These are phyloP conservation scores for Calocera cornea DNA, from an alignment of 768 basidiomycete genomes.

Conservation along the genomic window DNA sequence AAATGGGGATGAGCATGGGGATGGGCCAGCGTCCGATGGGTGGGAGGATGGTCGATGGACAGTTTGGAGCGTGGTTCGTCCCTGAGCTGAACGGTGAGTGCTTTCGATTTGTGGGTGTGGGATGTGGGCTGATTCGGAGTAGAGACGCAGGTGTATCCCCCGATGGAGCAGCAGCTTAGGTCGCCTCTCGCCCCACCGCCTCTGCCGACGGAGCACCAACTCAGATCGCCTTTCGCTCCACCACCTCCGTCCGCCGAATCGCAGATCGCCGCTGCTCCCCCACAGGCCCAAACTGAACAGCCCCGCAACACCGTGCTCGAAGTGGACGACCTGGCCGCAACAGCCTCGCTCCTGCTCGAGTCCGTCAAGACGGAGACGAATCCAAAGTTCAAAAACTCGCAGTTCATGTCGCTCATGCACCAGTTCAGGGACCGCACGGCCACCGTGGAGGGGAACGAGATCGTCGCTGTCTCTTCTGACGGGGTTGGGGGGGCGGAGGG, in stretches of 20 bases:
- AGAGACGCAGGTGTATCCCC: not conserved
- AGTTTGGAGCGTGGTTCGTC: not conserved
- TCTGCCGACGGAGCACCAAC: too few relatives aligned
- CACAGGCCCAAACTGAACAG: conserved; percentile 1
- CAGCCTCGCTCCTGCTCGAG: conserved; percentile 65
- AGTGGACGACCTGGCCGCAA: conserved; percentile 61
- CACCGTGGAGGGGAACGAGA: conserved; percentile 61
- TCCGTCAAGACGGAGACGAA: conserved; percentile 63
- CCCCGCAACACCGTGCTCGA: conserved; percentile 22
- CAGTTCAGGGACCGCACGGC: conserved; percentile 68
- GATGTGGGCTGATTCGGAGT: too few relatives aligned
- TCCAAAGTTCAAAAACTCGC: conserved; percentile 72
- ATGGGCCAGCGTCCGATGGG: not conserved
- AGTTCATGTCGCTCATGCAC: conserved; percentile 75
- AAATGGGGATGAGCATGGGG: not conserved
- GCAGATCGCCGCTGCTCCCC: not conserved
- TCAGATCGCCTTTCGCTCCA: not conserved
- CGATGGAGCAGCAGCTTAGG: not conserved
- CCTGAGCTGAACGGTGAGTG: too few relatives aligned
- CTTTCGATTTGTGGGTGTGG: too few relatives aligned
- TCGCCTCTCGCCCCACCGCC: not conserved
- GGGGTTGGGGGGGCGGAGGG: not conserved
- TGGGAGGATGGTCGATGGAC: not conserved
- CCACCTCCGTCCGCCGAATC: not conserved
- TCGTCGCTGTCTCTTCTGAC: conserved; percentile 40